Conservation (phyloP, 116 monocot species). For the Zostera marina region DNA sequence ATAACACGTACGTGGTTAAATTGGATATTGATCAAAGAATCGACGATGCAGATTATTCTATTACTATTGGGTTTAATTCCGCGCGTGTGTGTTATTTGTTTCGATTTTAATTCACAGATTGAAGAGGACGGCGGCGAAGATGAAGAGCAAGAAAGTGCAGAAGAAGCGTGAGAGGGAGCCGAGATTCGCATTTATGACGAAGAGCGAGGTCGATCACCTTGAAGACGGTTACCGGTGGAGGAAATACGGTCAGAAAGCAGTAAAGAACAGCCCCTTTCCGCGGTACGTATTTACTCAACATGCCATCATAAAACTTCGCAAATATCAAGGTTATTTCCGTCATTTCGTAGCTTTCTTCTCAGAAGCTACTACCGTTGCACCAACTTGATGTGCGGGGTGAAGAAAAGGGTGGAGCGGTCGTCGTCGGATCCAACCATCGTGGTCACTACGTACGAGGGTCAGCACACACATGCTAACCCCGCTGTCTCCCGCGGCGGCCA, state of each 20-base stretch:
- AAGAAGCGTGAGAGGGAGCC: neutral
- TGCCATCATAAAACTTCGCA: neutral
- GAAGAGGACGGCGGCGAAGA: neutral
- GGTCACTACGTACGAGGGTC: slow-evolving; percentile 43
- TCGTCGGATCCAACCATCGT: slow-evolving; percentile 33
- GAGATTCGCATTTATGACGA: slow-evolving; percentile 24
- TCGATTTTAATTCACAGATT: neutral
- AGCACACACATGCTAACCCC: slow-evolving; percentile 25
- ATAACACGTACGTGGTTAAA: neutral
- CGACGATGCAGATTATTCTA: neutral
- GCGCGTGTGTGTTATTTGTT: too few species aligned
- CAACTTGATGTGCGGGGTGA: slow-evolving; percentile 23
- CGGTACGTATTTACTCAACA: slow-evolving; percentile 8
- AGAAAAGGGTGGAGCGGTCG: slow-evolving; percentile 42
- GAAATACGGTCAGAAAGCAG: slow-evolving; percentile 36
- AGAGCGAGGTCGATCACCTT: slow-evolving; percentile 27
- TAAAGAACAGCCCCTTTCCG: slow-evolving; percentile 31
- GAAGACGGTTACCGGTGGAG: slow-evolving; percentile 35
- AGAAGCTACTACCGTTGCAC: slow-evolving; percentile 58
- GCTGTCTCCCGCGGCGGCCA: slow-evolving; percentile 4
- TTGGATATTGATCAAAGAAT: neutral
- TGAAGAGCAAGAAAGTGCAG: neutral
- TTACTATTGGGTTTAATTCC: neutral
- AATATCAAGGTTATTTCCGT: neutral
- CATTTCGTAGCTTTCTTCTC: slow-evolving; percentile 1